Percentiles rank a stretch among this genome's conserved stretches.
Conservation (phyloP, 2,329 filamentous ascomycete genomes). For the Chaetomium globosum region DNA sequence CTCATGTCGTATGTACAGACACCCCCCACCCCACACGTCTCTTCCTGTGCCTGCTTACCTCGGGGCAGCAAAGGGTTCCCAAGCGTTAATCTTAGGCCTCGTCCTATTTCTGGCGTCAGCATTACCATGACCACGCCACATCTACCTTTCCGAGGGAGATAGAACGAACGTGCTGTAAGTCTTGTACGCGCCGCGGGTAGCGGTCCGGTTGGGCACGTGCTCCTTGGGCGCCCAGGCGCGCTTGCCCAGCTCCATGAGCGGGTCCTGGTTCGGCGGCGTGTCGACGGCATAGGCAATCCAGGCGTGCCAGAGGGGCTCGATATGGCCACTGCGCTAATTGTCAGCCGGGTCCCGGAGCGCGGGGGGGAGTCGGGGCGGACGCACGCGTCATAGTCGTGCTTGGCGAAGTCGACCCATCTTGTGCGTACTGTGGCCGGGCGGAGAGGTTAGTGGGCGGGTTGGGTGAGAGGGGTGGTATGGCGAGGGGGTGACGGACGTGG, state of each 20-base stretch:
- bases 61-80: conserved; percentile 42
- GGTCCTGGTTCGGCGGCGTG: conserved; percentile 77
- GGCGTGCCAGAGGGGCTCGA: conserved; percentile 96
- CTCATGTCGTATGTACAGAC: conserved; percentile 17
- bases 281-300: conserved; percentile 96
- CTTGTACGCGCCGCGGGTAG: conserved; percentile 79
- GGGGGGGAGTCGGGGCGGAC: conserved; percentile 35
- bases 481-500: conserved; percentile 65
- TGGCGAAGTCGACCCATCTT: conserved; percentile 96
- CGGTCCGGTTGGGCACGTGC: conserved; percentile 74
- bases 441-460: not conserved
- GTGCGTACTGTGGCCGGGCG: conserved; percentile 70
- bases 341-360: not conserved
- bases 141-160: not conserved
- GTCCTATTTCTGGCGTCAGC: conserved; percentile 34
- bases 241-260: conserved; percentile 59
- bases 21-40: not conserved
- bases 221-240: conserved; percentile 75
- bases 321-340: conserved; percentile 62
- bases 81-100: conserved; percentile 44
- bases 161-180: conserved; percentile 90
- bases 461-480: not conserved
- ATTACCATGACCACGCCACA: not conserved
- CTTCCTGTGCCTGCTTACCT: conserved; percentile 28
- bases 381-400: conserved; percentile 78